phyloP scores from a whole-genome alignment of 2,329 filamentous ascomycete genomes.

The Sclerotinia nivalis region DNA sequence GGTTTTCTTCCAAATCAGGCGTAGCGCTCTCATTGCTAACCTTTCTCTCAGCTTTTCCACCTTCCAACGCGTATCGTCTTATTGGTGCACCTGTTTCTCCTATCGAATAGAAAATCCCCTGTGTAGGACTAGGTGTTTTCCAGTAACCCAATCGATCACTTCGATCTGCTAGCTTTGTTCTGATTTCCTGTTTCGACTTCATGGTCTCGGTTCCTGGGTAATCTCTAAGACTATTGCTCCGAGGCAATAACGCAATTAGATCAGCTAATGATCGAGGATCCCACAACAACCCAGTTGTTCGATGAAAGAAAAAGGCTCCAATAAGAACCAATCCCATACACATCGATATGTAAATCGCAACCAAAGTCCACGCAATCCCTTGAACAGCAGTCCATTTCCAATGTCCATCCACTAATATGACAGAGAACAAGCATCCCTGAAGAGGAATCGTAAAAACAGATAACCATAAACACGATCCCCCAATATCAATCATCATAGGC shows the following conservation, averaged over 20 bases:
- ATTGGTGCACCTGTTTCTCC: conserved; percentile 61
- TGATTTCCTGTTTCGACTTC: conserved; percentile 53
- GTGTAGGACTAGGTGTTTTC: conserved; percentile 63
- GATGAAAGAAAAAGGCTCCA: conserved; percentile 62
- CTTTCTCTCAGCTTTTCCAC: conserved; percentile 50
- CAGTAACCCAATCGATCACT: conserved; percentile 85
- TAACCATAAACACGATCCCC: conserved; percentile 72
- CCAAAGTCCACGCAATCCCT: conserved; percentile 74
- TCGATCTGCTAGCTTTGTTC: conserved; percentile 53
- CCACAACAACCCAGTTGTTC: conserved; percentile 78
- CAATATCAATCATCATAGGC: conserved; percentile 65
- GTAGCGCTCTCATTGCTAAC: conserved; percentile 26
- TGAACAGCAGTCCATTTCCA: conserved; percentile 84
- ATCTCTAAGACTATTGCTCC: conserved; percentile 74
- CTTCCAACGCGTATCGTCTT: conserved; percentile 51
- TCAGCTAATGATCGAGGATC: conserved; percentile 82
- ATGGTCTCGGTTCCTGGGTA: conserved; percentile 70
- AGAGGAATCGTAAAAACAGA: conserved; percentile 79
- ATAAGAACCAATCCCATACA: conserved; percentile 58
- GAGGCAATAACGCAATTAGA: conserved; percentile 72
- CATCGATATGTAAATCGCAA: conserved; percentile 71
- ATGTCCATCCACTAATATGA: conserved; percentile 54
- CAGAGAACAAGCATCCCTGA: conserved; percentile 73
- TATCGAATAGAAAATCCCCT: conserved; percentile 75
- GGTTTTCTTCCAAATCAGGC: conserved; percentile 36